Evolutionary conservation across 2,329 filamentous ascomycete species (phyloP).

Genomic region (Pseudogymnoascus sp.): DNA sequence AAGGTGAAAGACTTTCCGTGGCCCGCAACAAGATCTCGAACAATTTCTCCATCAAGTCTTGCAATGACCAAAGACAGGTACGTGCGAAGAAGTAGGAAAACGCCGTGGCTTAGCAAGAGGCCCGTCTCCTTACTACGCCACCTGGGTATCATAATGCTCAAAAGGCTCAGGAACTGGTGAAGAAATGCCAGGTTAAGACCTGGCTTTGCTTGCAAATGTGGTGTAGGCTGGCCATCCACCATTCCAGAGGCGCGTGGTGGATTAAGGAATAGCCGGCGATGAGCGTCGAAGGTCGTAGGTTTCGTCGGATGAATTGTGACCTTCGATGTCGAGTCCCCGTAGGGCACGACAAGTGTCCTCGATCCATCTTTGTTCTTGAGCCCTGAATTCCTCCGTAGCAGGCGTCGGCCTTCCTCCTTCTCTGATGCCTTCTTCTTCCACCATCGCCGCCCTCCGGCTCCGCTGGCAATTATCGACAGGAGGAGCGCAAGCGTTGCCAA

Average conservation of each 20-base stretch:
- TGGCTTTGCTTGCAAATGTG: conserved; percentile 78
- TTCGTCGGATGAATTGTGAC: conserved; percentile 89
- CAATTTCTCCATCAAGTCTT: conserved; percentile 88
- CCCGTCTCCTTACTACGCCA: conserved; percentile 96
- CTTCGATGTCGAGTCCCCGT: conserved; percentile 79
- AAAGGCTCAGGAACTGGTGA: conserved; percentile 89
- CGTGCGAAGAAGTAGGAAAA: conserved; percentile 84
- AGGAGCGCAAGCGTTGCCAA: conserved; percentile 68
- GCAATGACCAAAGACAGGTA: conserved; percentile 92
- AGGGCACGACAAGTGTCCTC: conserved; percentile 88
- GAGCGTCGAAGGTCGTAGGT: conserved; percentile 89
- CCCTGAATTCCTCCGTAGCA: conserved; percentile 86
- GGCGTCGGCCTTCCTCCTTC: conserved; percentile 69
- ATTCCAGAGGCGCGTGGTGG: conserved; percentile 77
- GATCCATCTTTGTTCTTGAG: conserved; percentile 91
- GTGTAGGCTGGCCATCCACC: conserved; percentile 51
- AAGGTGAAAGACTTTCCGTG: conserved; percentile 81
- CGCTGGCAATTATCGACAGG: conserved; percentile 68
- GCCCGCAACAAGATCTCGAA: conserved; percentile 89
- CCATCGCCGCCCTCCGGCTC: conserved; percentile 71
- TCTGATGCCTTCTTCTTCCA: conserved; percentile 68
- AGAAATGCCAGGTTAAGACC: conserved; percentile 92
- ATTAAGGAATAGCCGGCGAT: conserved; percentile 85
- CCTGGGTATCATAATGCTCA: conserved; percentile 95
- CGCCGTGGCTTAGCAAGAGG: conserved; percentile 75